phyloP scores from a whole-genome alignment of 805 yeast species.

The Monosporozyma aerobia region DNA sequence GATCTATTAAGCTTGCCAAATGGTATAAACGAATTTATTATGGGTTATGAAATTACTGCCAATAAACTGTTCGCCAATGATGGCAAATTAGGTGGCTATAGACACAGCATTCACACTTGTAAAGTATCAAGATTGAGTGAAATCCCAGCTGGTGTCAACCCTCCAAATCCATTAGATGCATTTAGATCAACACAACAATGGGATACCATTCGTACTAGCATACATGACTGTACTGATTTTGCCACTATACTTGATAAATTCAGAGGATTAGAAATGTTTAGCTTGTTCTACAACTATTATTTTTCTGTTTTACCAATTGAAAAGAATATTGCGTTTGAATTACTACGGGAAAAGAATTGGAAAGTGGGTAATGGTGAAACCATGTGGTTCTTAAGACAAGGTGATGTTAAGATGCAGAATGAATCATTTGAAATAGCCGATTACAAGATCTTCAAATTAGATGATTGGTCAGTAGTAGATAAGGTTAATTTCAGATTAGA shows the following conservation, averaged over 20 bases:
- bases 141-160: slow-evolving; percentile 24
- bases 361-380: slow-evolving; percentile 26
- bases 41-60: slow-evolving; percentile 21
- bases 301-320: slow-evolving; percentile 36
- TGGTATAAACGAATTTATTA: slow-evolving; percentile 29
- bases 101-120: slow-evolving; percentile 24
- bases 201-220: slow-evolving; percentile 23
- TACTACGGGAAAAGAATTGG: slow-evolving; percentile 34
- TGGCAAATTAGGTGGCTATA: slow-evolving; percentile 23
- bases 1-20: slow-evolving; percentile 22
- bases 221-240: slow-evolving; percentile 6
- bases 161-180: slow-evolving; percentile 30
- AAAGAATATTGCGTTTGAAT: slow-evolving; percentile 29
- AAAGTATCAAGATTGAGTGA: slow-evolving; percentile 17
- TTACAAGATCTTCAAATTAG: slow-evolving; percentile 36
- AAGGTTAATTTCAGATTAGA: slow-evolving; percentile 35
- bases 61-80: slow-evolving; percentile 15
- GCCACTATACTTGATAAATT: slow-evolving; percentile 20
- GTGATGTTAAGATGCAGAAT: slow-evolving; percentile 31
- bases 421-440: slow-evolving; percentile 37
- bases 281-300: slow-evolving; percentile 38
- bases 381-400: slow-evolving; percentile 34
- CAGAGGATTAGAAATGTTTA: slow-evolving; percentile 26
- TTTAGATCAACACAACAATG: slow-evolving; percentile 29
- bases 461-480: slow-evolving; percentile 36